These are phyloP conservation scores for Phytophthora pisi DNA, from an alignment of 352 stramenopile species.

Conservation along the genomic window DNA sequence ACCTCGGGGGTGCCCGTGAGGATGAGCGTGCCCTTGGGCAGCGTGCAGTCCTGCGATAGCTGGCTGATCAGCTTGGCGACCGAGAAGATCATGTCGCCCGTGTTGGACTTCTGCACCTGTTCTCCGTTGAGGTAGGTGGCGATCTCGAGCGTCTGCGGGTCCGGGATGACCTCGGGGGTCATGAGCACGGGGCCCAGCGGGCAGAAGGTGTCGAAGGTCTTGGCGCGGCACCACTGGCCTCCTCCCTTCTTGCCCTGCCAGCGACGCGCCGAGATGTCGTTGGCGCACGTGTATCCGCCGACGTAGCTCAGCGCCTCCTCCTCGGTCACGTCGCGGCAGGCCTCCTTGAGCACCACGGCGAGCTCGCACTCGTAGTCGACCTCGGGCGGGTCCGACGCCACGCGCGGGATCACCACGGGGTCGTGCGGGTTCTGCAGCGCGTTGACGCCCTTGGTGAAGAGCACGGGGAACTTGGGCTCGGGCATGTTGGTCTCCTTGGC, in stretches of 20 bases:
- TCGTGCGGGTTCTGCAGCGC: slow-evolving; percentile 79
- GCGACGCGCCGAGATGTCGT: slow-evolving; percentile 88
- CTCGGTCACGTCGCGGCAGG: slow-evolving; percentile 82
- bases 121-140: slow-evolving; percentile 83
- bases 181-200: slow-evolving; percentile 89
- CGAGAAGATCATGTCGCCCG: slow-evolving; percentile 92
- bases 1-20: slow-evolving; percentile 91
- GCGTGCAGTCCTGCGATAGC: slow-evolving; percentile 89
- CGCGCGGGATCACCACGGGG: slow-evolving; percentile 80
- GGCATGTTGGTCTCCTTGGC: slow-evolving; percentile 88
- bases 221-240: slow-evolving; percentile 89
- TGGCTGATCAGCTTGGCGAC: slow-evolving; percentile 89
- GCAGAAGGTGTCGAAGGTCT: slow-evolving; percentile 93
- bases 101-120: slow-evolving; percentile 89
- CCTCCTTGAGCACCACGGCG: slow-evolving; percentile 85
- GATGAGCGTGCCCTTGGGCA: slow-evolving; percentile 89
- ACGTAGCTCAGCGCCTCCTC: slow-evolving; percentile 87
- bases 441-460: slow-evolving; percentile 91
- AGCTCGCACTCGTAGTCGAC: slow-evolving; percentile 94
- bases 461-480: slow-evolving; percentile 74
- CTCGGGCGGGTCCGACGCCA: slow-evolving; percentile 67
- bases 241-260: slow-evolving; percentile 90
- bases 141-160: slow-evolving; percentile 81
- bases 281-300: slow-evolving; percentile 87
- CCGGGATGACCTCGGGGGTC: slow-evolving; percentile 68